Conservation (phyloP, 345 rosid genomes). For the Draba incana region DNA sequence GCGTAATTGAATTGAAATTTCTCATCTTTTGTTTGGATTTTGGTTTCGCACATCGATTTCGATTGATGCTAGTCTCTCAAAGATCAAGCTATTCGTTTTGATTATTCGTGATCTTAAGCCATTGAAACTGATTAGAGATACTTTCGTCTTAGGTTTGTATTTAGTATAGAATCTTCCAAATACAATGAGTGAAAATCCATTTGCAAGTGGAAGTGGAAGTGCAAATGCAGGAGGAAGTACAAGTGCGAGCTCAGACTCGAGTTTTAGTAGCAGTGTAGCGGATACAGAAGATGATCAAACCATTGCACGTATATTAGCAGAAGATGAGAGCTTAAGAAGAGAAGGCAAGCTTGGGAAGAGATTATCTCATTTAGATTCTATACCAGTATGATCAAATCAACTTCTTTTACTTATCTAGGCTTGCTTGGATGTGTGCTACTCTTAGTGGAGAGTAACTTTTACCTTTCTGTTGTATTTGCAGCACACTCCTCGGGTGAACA, state of each 20-base stretch:
- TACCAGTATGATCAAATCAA: constrained; percentile 56
- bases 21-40: constrained; percentile 16
- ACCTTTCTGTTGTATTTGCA: constrained; percentile 46
- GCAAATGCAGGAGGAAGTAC: constrained; percentile 47
- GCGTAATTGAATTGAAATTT: background rate
- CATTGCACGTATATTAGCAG: constrained; percentile 73
- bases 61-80: constrained; percentile 13
- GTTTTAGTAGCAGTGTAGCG: constrained; percentile 69
- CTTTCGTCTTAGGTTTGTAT: constrained; percentile 21
- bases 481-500: constrained; percentile 91
- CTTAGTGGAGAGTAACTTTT: constrained; percentile 13
- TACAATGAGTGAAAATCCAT: constrained; percentile 39
- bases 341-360: constrained; percentile 73
- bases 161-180: background rate
- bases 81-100: background rate
- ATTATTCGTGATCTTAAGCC: background rate
- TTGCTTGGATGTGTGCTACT: background rate
- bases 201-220: constrained; percentile 39
- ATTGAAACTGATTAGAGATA: constrained; percentile 19
- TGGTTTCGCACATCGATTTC: background rate
- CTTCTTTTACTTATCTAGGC: constrained; percentile 7
- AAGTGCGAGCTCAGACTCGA: constrained; percentile 81
- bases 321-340: constrained; percentile 55
- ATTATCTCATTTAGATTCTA: constrained; percentile 86
- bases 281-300: constrained; percentile 89